These are phyloP conservation scores for Afroboletus lepidellus DNA, from an alignment of 1,284 basidiomycete species.

Conservation along the genomic window DNA sequence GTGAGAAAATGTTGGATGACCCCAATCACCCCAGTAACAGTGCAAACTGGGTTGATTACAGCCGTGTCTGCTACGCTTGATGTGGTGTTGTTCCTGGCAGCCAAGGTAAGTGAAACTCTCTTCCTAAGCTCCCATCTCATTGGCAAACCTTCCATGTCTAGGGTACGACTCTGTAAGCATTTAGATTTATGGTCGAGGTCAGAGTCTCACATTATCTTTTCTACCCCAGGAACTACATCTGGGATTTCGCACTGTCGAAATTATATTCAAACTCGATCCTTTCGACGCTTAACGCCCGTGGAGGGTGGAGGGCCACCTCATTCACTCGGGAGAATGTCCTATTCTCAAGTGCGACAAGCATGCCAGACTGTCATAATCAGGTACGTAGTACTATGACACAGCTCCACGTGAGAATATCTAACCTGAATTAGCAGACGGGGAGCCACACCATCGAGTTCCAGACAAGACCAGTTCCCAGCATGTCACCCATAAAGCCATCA, in stretches of 20 bases:
- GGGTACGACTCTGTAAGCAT: conserved; percentile 8
- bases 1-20: neutral
- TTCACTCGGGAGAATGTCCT: conserved; percentile 9
- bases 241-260: conserved; percentile 53
- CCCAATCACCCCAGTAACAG: conserved; percentile 10
- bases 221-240: conserved; percentile 47
- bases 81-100: conserved; percentile 11
- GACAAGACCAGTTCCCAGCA: neutral
- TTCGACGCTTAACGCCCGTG: conserved; percentile 53
- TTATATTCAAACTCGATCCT: conserved; percentile 55
- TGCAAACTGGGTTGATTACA: conserved; percentile 24
- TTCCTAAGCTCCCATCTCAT: neutral
- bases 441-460: conserved; percentile 4
- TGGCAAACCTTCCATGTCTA: neutral
- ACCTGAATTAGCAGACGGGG: neutral
- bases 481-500: neutral
- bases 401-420: neutral
- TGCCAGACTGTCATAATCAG: neutral
- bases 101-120: conserved; percentile 5
- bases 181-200: neutral
- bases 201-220: neutral
- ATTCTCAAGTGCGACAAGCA: neutral
- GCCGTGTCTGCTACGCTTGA: conserved; percentile 11
- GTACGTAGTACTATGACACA: neutral
- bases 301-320: conserved; percentile 10